Evolutionary conservation across 2,329 filamentous ascomycete genomes (phyloP).

Genomic region (Phialophora tarda): DNA sequence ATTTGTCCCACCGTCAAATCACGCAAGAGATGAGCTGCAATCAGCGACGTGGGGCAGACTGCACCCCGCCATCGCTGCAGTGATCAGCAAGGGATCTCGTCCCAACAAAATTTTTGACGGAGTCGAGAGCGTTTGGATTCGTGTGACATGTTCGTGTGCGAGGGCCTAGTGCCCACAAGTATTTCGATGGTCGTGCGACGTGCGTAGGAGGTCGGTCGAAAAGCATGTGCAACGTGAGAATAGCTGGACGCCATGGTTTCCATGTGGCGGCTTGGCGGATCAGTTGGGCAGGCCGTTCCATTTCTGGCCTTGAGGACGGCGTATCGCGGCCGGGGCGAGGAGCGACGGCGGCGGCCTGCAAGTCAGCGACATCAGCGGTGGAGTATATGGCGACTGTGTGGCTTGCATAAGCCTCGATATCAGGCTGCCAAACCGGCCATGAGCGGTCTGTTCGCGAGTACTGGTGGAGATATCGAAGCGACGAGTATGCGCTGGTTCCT

Average conservation of each 20-base stretch:
- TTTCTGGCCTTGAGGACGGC: conserved; percentile 11
- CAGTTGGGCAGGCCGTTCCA: neutral
- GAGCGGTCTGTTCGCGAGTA: neutral
- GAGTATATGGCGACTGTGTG: conserved; percentile 21
- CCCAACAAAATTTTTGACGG: conserved; percentile 24
- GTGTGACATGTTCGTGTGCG: conserved; percentile 20
- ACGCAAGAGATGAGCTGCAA: conserved; percentile 12
- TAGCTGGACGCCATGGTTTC: neutral
- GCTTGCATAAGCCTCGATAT: conserved; percentile 27
- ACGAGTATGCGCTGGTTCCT: conserved; percentile 3
- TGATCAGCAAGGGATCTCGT: conserved; percentile 22
- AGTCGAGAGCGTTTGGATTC: conserved; percentile 7
- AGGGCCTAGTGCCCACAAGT: neutral
- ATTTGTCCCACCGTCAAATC: conserved; percentile 15
- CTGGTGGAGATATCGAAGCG: conserved; percentile 16
- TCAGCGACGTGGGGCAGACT: conserved; percentile 17
- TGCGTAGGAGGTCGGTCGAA: neutral
- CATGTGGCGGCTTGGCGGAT: conserved; percentile 8
- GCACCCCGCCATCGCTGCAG: conserved; percentile 29
- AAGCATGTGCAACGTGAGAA: conserved; percentile 25
- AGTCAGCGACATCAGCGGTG: conserved; percentile 9
- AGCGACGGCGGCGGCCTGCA: conserved; percentile 11
- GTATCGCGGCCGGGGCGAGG: conserved; percentile 3
- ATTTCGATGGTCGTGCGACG: conserved; percentile 8
- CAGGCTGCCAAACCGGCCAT: neutral